Conservation (phyloP, 345 rosid genomes). For the Murraya koenigii region DNA sequence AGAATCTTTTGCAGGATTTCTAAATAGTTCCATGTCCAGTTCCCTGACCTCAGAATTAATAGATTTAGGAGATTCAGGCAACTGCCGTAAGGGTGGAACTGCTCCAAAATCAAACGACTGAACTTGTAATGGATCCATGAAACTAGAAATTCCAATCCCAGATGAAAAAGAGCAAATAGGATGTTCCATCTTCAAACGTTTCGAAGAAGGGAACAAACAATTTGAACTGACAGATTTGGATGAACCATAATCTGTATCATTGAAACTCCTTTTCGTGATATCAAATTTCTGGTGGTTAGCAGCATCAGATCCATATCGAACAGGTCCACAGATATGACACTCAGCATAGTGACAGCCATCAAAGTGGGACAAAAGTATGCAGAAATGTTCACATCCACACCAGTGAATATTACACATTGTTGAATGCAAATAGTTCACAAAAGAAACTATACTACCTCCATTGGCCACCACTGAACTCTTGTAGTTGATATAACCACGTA, state of each 20-base stretch:
- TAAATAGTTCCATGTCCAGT: constrained; percentile 10
- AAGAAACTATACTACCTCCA: constrained; percentile 22
- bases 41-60: constrained; percentile 27
- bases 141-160: constrained; percentile 14
- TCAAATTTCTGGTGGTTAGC: constrained; percentile 3
- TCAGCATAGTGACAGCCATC: constrained; percentile 20
- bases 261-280: constrained; percentile 4
- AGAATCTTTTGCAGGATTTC: constrained; percentile 10
- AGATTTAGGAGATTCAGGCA: constrained; percentile 35
- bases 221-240: constrained; percentile 17
- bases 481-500: constrained; percentile 23
- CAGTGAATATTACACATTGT: constrained; percentile 14
- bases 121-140: constrained; percentile 16
- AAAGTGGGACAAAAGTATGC: constrained; percentile 22
- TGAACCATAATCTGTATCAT: constrained; percentile 1
- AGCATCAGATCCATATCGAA: neutral
- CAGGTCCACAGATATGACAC: constrained; percentile 28
- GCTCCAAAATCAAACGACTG: constrained; percentile 17
- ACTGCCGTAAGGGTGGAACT: constrained; percentile 30
- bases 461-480: constrained; percentile 13
- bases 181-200: constrained; percentile 28
- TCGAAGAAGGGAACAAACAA: constrained; percentile 18
- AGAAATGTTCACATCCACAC: constrained; percentile 24
- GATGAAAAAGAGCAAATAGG: constrained; percentile 11
- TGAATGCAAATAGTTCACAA: constrained; percentile 29